Percentiles rank a stretch among this genome's conserved stretches.
phyloP scores from a whole-genome alignment of 2,329 filamentous ascomycete species.

The Paracorniculantispora psalliotae region DNA sequence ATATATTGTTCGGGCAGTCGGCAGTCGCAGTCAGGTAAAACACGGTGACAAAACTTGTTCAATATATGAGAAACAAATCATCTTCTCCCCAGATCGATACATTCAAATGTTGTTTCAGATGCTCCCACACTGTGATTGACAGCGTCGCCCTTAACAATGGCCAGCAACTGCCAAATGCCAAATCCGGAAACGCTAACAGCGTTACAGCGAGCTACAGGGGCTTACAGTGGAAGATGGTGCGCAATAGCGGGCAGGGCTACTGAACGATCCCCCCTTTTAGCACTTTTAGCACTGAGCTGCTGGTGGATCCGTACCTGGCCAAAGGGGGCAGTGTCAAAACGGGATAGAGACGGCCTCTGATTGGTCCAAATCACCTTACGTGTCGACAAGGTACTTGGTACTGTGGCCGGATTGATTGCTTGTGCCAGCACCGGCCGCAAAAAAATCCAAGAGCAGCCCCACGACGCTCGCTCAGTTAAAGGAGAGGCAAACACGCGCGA shows the following conservation, averaged over 20 bases:
- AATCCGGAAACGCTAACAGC: background rate
- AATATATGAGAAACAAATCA: too few relatives aligned
- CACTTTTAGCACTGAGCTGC: too few relatives aligned
- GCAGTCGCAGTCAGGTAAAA: too few relatives aligned
- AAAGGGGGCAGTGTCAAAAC: background rate
- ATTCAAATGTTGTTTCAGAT: too few relatives aligned
- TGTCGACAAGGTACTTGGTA: slow-evolving; percentile 7
- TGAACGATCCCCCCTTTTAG: background rate
- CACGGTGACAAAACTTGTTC: too few relatives aligned
- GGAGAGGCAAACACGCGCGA: slow-evolving; percentile 11
- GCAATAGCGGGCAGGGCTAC: background rate
- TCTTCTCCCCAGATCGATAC: too few relatives aligned
- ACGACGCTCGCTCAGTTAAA: slow-evolving; percentile 6
- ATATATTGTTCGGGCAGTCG: too few relatives aligned
- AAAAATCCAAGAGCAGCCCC: background rate
- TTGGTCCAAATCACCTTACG: slow-evolving; percentile 6
- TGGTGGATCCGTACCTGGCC: background rate
- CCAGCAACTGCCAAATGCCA: background rate
- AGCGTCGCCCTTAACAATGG: background rate
- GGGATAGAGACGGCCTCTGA: background rate
- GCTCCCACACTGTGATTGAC: background rate
- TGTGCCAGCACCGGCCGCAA: background rate
- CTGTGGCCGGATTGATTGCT: background rate
- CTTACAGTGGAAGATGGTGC: background rate
- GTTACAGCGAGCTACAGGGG: background rate